Evolutionary conservation across 768 basidiomycete species (phyloP), one percentile per base, ranked within the genome.

Genomic region (Boletus sp.): DNA sequence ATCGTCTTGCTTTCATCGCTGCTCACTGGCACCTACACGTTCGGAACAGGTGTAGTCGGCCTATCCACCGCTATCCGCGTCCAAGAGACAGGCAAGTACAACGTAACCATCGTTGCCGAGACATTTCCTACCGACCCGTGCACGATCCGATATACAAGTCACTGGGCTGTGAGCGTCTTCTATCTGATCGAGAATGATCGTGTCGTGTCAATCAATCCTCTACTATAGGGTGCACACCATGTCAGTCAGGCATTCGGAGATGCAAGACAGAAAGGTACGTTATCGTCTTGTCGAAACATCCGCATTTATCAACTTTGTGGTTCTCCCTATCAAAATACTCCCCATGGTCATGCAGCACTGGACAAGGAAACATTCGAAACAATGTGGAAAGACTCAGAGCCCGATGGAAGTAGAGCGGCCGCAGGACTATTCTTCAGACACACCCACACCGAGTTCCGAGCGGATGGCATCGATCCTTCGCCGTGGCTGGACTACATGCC

Each of bases 181-280:
- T 21, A 17, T 38, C 17, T 30, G 6, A 29, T 46, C 25, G 21
- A 19, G 11, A 46, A n/a, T 17, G 35, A 43, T 49, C 51, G 21
- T 46, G 14, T 29, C 30, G 23, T 40, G 40, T 27, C 30, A 29
- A 45, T 34, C 23, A 14, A 25, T 30, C 41, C 51, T 37, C 6
- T 1, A 45, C n/a, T 47, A 32, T 46, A 93, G 90, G 90, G 90
- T 34, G 91, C 88, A 9, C 88, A 92, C 57, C 87, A 90, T 75
- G 82, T 91, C 43, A 83, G 81, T 43, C 77, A 77, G 15, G 79
- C 79, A 3, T 75, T 72, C 10, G 74, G 76, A 13, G 81, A 85
- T 54, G 70, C 67, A 3, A 72, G 73, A n/a, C 79, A 84, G 60
- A 80, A 80, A 61, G 74, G 88, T 87, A 48, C 74, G 65, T n/a